Evolutionary conservation across 83 land plant species (phyloP), one percentile per base, ranked within the genome.

Genomic region (Picea engelmannii): DNA sequence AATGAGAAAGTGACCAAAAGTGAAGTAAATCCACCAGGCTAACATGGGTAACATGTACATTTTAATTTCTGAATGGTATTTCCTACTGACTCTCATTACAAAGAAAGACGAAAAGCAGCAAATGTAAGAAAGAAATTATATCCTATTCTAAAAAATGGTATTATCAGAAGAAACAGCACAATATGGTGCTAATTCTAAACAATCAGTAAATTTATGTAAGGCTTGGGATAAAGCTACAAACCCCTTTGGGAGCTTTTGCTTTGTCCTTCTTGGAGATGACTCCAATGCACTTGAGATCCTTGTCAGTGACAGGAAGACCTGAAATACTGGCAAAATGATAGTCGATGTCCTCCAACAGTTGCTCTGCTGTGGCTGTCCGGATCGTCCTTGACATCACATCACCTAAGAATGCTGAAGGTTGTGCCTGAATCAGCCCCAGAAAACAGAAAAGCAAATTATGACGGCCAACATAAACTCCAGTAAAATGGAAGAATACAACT

Each of bases 261-360:
- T 31, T 86, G 78, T 93, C 95, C 78, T 89, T 92, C 87, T 90
- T 93, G 15, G 95, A 93, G 4, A 92, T 77, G 49, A 93, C 89
- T 35, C 95, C 95, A 69, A 93, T 83, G 81, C 95, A 93, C 55
- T 79, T 79, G 55, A 76, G 74, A 10, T 85, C 89, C 21, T 82
- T 66, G 86, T 93, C 92, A 66, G 92, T 78, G 11, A 93, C 95
- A 11, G 95, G 95, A 17, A 93, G 75, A 5, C 95, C 95, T 23
- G 95, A 89, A 11, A 93, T 86, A 40, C 70, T 13, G 67, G 76
- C 80, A 66, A 93, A 93, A 80, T 76, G 76, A 31, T 84, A 80
- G 69, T 88, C 89, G 20, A 93, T 82, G 79, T 93, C 95, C 85
- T 84, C 88, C 64, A 93, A 59, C 63, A 81, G 70, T 66, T 92